Evolutionary conservation across 768 basidiomycete species (phyloP).

Genomic region (Amanita phalloides): DNA sequence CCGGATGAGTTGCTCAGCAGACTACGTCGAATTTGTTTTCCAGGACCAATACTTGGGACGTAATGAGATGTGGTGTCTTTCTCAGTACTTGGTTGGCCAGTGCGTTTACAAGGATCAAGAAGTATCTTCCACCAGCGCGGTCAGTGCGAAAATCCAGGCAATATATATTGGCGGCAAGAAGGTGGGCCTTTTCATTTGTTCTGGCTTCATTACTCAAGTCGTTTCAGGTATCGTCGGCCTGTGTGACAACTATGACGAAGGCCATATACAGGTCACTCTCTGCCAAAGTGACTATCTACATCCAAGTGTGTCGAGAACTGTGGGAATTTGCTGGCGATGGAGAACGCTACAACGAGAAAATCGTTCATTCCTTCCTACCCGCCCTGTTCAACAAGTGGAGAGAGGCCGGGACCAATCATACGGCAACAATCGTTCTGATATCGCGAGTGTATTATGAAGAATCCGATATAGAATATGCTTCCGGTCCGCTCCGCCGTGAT

Average conservation of each 20-base stretch:
- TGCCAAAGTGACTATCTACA: conserved; percentile 87
- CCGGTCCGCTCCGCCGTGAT: conserved; percentile 68
- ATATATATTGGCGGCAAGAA: conserved; percentile 65
- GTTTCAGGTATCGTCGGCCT: conserved; percentile 69
- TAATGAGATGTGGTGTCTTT: conserved; percentile 94
- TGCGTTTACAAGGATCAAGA: conserved; percentile 82
- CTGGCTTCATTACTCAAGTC: neutral
- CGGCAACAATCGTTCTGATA: conserved; percentile 88
- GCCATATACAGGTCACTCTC: conserved; percentile 84
- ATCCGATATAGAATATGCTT: conserved; percentile 70
- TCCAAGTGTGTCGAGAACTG: conserved; percentile 91
- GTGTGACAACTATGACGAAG: conserved; percentile 76
- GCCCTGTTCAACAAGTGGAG: conserved; percentile 80
- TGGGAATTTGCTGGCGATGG: conserved; percentile 98
- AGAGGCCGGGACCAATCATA: conserved; percentile 80
- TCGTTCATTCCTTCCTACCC: conserved; percentile 94
- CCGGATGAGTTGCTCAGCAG: conserved; percentile 47
- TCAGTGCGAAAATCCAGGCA: conserved; percentile 70
- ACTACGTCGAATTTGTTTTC: conserved; percentile 84
- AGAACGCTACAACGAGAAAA: conserved; percentile 92
- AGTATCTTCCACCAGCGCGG: conserved; percentile 73
- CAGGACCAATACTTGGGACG: conserved; percentile 93
- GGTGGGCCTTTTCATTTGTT: conserved; percentile 24
- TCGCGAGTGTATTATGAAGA: conserved; percentile 86
- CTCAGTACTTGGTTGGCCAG: conserved; percentile 68